Conservation (phyloP, 352 stramenopile genomes). For the Pythium angustatum region DNA sequence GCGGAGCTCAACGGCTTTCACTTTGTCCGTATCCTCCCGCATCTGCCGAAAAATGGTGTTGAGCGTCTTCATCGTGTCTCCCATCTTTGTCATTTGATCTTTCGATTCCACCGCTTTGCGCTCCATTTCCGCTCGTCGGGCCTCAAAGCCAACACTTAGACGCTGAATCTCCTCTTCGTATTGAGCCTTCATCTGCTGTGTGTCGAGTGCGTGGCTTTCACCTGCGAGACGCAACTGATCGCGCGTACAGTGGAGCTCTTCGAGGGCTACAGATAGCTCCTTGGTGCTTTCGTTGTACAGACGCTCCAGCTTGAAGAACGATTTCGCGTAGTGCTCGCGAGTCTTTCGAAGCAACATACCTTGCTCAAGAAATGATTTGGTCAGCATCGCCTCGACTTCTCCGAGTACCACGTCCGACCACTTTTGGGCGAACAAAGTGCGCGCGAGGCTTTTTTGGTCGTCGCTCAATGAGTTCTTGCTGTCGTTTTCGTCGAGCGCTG, state of each 20-base stretch:
- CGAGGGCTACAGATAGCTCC: slow-evolving; percentile 36
- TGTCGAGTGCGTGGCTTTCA: slow-evolving; percentile 43
- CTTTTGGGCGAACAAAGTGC: slow-evolving; percentile 88
- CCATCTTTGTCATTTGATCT: slow-evolving; percentile 88
- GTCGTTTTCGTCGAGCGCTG: not conserved
- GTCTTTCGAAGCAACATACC: slow-evolving; percentile 78
- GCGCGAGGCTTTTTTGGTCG: slow-evolving; percentile 45
- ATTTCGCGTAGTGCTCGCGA: slow-evolving; percentile 73
- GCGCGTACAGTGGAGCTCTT: slow-evolving; percentile 40
- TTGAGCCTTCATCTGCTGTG: slow-evolving; percentile 39
- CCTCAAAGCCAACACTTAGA: slow-evolving; percentile 49
- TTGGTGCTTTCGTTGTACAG: slow-evolving; percentile 44
- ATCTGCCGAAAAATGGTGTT: slow-evolving; percentile 94
- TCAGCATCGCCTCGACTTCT: slow-evolving; percentile 88
- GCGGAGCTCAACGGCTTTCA: slow-evolving; percentile 86
- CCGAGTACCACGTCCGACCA: slow-evolving; percentile 88
- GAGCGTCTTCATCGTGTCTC: slow-evolving; percentile 91
- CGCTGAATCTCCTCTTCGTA: slow-evolving; percentile 62
- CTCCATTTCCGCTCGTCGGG: slow-evolving; percentile 66
- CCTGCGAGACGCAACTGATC: slow-evolving; percentile 37
- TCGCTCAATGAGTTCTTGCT: not conserved
- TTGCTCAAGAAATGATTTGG: slow-evolving; percentile 88
- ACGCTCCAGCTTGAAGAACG: slow-evolving; percentile 73
- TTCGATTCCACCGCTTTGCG: slow-evolving; percentile 63
- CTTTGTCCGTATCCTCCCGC: slow-evolving; percentile 88